These are phyloP conservation scores for Brassica juncea DNA, from an alignment of 345 rosid genomes.

Conservation along the genomic window DNA sequence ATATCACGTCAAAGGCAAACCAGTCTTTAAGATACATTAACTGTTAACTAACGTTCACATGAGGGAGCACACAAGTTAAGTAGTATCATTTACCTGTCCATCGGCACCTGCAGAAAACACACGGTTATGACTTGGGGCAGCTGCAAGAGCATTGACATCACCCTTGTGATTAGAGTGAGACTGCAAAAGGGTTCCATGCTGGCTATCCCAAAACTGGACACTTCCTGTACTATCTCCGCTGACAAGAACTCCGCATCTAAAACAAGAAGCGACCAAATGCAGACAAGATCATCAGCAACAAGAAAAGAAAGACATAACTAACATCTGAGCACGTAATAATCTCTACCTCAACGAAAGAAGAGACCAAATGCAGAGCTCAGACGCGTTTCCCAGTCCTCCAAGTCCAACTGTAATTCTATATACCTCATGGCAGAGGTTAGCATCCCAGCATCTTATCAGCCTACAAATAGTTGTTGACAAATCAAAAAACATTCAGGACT, in stretches of 20 bases:
- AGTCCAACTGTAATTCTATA: conserved; percentile 84
- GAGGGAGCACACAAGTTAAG: conserved; percentile 14
- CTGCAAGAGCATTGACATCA: conserved; percentile 85
- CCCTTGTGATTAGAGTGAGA: conserved; percentile 83
- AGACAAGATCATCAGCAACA: conserved; percentile 12
- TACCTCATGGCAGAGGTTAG: conserved; percentile 60
- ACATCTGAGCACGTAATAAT: not conserved
- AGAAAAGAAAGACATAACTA: conserved; percentile 2
- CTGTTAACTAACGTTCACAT: not conserved
- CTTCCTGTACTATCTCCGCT: conserved; percentile 91
- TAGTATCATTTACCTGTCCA: conserved; percentile 67
- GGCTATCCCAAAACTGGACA: conserved; percentile 93
- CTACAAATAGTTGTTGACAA: conserved; percentile 43
- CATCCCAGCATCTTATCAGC: conserved; percentile 94
- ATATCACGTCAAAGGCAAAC: not conserved
- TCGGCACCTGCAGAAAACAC: conserved; percentile 95
- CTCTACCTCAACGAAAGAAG: conserved; percentile 78
- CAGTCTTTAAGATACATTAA: not conserved
- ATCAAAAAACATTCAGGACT: not conserved
- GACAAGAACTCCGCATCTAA: conserved; percentile 80
- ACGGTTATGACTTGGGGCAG: conserved; percentile 77
- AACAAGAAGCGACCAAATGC: conserved; percentile 20
- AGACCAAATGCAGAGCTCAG: conserved; percentile 89
- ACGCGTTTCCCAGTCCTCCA: conserved; percentile 72
- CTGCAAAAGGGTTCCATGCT: conserved; percentile 83